Evolutionary conservation across 208 protist species (phyloP), one percentile per base, ranked within the genome.

Genomic region (Trypanosoma rangeli): DNA sequence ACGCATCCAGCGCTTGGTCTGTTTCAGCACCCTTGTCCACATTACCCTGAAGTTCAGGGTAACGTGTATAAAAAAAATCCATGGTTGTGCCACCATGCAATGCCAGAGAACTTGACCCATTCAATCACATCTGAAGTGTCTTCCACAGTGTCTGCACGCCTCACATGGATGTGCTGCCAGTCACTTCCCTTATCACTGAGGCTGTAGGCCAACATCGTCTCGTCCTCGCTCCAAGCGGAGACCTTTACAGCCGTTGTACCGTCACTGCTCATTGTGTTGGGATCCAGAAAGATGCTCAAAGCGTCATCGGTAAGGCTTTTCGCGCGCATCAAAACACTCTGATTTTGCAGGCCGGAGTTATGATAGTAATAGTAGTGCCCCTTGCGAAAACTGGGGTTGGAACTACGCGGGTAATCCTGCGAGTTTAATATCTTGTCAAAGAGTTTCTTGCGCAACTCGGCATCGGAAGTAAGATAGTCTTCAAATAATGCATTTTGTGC

Each of bases 61-160:
- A 98, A 73, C 93, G 85, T 28, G 82, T 84, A 80, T 98, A 98
- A 78, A 97, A 97, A 98, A 70, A 98, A 98, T 53, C 96, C 96
- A 0, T 83, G 53, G 70, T 94, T 86, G 28, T 61, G 68, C 78
- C 83, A 93, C 87, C 86, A 98, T 37, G 87, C 68, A 68, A 97
- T 82, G 64, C 61, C 64, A 13, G 92, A 87, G 71, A 97, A 98
- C 83, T 98, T 98, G 15, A 82, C 88, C 86, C 89, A 98, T 50
- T 94, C 61, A 31, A 97, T 58, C 18, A 85, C 78, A 67, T 97
- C 94, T 15, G 73, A 42, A 31, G 94, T 71, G 63, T 87, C 74
- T 65, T 90, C 58, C 1, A 63, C 78, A 0, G 78, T 85, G 54
- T 84, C 78, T 7, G 78, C 85, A 75, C 83, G 63, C 31, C 76